phyloP scores from a whole-genome alignment of 2,329 filamentous ascomycete species.

The Fusarium stilboides region DNA sequence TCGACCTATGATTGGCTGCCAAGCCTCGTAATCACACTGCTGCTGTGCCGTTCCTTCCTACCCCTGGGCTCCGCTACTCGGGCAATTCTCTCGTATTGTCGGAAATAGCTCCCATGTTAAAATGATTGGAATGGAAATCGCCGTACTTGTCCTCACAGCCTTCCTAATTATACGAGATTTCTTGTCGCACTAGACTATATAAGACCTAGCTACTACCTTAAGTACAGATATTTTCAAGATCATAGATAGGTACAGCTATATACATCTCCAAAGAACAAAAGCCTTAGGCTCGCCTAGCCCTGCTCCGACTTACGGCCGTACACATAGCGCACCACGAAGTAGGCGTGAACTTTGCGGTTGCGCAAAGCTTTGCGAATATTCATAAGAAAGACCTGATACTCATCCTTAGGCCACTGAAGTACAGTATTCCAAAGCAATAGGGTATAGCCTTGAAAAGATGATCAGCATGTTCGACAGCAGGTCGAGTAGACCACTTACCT shows the following conservation, averaged over 20 bases:
- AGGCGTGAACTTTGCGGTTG: slow-evolving; percentile 29
- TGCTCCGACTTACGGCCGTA: slow-evolving; percentile 28
- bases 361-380: slow-evolving; percentile 17
- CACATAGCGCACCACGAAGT: slow-evolving; percentile 31
- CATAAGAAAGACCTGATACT: slow-evolving; percentile 31
- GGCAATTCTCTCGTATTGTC: too few species aligned
- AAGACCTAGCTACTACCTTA: too few species aligned
- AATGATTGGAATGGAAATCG: not conserved
- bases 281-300: too few species aligned
- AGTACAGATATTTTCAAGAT: too few species aligned
- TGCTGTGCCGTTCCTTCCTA: slow-evolving; percentile 9
- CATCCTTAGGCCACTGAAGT: slow-evolving; percentile 28
- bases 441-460: slow-evolving; percentile 1
- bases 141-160: too few species aligned
- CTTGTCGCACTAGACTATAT: too few species aligned
- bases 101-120: too few species aligned
- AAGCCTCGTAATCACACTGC: not conserved
- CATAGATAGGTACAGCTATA: too few species aligned
- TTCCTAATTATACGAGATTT: too few species aligned
- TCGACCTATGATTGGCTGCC: slow-evolving; percentile 2
- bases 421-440: slow-evolving; percentile 25
- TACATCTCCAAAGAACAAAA: too few species aligned
- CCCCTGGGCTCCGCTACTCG: not conserved
- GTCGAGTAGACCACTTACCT: too few species aligned
- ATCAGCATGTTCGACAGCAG: not conserved